Evolutionary conservation across 148 eudicot species (phyloP).

Genomic region (Fagopyrum esculentum): DNA sequence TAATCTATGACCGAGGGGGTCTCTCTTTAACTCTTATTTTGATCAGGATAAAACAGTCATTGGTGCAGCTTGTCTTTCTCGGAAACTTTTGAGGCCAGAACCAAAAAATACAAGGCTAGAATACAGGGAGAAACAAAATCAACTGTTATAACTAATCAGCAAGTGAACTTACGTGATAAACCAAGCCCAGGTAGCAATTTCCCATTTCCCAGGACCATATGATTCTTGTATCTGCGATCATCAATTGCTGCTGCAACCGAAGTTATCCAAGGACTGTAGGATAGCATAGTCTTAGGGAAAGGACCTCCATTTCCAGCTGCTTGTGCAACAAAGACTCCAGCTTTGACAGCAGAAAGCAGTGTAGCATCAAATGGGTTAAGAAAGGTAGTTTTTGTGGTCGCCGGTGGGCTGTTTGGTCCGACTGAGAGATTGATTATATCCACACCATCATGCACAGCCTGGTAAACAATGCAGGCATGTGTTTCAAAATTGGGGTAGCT

Average conservation of each 20-base stretch:
- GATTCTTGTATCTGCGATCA: conserved; percentile 95
- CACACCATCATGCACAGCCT: conserved; percentile 99
- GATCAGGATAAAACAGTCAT: neutral
- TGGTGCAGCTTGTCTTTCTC: neutral
- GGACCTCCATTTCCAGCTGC: conserved; percentile 99
- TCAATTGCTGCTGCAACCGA: conserved; percentile 98
- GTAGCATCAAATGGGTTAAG: conserved; percentile 88
- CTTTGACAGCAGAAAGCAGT: conserved; percentile 83
- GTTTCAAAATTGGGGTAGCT: neutral
- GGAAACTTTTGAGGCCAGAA: neutral
- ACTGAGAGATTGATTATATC: conserved; percentile 95
- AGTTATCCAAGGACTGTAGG: conserved; percentile 97
- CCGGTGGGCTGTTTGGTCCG: conserved; percentile 94
- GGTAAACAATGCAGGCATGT: conserved; percentile 20
- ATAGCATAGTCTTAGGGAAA: conserved; percentile 72
- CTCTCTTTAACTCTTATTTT: neutral
- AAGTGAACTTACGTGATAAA: conserved; percentile 66
- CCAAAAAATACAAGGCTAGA: neutral
- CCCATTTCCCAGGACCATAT: conserved; percentile 73
- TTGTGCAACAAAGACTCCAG: conserved; percentile 93
- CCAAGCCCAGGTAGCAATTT: conserved; percentile 75
- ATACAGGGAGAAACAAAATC: neutral
- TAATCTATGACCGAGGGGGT: neutral
- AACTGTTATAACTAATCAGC: neutral
- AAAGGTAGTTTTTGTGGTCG: conserved; percentile 80